Evolutionary conservation across 352 stramenopile species (phyloP).

Genomic region (Pythium rishiriense): DNA sequence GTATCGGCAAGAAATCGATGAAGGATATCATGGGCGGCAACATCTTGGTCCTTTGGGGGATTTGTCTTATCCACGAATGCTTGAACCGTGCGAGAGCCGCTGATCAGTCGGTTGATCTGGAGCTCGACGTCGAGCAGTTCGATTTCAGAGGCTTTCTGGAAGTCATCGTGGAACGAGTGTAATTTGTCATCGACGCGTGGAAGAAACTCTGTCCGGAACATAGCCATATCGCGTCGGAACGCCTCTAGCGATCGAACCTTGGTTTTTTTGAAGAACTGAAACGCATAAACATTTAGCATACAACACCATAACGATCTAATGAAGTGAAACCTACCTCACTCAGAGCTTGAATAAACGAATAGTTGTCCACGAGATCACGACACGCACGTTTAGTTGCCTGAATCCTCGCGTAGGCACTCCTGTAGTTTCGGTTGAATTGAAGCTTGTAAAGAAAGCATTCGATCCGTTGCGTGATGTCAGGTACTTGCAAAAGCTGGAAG

Average conservation of each 20-base stretch:
- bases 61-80: slow-evolving; percentile 46
- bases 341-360: slow-evolving; percentile 52
- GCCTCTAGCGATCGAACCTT: slow-evolving; percentile 36
- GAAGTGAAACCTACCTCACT: slow-evolving; percentile 33
- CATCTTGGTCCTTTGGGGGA: slow-evolving; percentile 34
- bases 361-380: slow-evolving; percentile 71
- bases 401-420: slow-evolving; percentile 44
- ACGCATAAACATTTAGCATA: background rate
- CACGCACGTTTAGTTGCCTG: slow-evolving; percentile 64
- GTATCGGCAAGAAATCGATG: slow-evolving; percentile 53
- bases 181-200: slow-evolving; percentile 53
- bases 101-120: slow-evolving; percentile 57
- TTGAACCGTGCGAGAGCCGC: slow-evolving; percentile 44
- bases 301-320: background rate
- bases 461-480: slow-evolving; percentile 57
- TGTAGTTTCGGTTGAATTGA: slow-evolving; percentile 51
- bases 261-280: slow-evolving; percentile 51
- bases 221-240: slow-evolving; percentile 30
- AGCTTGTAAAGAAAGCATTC: slow-evolving; percentile 82
- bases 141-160: slow-evolving; percentile 49
- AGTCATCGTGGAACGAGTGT: slow-evolving; percentile 52
- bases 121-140: slow-evolving; percentile 67
- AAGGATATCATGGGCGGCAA: slow-evolving; percentile 44
- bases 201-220: slow-evolving; percentile 43
- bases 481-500: slow-evolving; percentile 58